Percentiles rank a stretch among this genome's conserved stretches.
Evolutionary conservation across 1,139 yeast genomes (phyloP).

Genomic region (Nakaseomyces sp.): DNA sequence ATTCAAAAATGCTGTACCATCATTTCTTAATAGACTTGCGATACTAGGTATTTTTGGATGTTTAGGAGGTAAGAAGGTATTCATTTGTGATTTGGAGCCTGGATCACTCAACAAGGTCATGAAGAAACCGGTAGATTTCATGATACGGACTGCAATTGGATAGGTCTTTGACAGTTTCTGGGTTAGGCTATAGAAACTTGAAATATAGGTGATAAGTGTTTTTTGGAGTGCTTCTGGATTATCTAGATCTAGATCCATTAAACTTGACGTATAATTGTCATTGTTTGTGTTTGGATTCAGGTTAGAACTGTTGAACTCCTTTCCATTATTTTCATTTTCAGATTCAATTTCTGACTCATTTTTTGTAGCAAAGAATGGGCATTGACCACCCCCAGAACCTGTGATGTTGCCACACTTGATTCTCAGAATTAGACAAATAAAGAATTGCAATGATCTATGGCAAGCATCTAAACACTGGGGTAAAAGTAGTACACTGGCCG

Average conservation of each 20-base stretch:
- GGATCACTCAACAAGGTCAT: slow-evolving; percentile 33
- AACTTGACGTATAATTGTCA: slow-evolving; percentile 10
- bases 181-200: slow-evolving; percentile 31
- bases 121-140: slow-evolving; percentile 41
- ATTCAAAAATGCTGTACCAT: slow-evolving; percentile 22
- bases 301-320: slow-evolving; percentile 12
- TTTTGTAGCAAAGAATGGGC: slow-evolving; percentile 1
- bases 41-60: slow-evolving; percentile 24
- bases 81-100: slow-evolving; percentile 20
- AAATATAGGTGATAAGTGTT: slow-evolving; percentile 33
- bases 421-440: slow-evolving; percentile 42
- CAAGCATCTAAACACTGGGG: slow-evolving; percentile 42
- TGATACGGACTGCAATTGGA: slow-evolving; percentile 48
- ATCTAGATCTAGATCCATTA: slow-evolving; percentile 28
- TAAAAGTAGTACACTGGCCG: slow-evolving; percentile 37
- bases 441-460: slow-evolving; percentile 43
- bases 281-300: slow-evolving; percentile 10
- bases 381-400: slow-evolving; percentile 22
- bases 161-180: slow-evolving; percentile 36
- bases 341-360: slow-evolving; percentile 11
- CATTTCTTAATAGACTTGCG: slow-evolving; percentile 5
- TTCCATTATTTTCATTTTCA: slow-evolving; percentile 17
- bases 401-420: slow-evolving; percentile 38
- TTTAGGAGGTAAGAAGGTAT: slow-evolving; percentile 13
- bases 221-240: slow-evolving; percentile 29